Conservation (phyloP, 495 filamentous ascomycete species). For the Penicillium canescens region DNA sequence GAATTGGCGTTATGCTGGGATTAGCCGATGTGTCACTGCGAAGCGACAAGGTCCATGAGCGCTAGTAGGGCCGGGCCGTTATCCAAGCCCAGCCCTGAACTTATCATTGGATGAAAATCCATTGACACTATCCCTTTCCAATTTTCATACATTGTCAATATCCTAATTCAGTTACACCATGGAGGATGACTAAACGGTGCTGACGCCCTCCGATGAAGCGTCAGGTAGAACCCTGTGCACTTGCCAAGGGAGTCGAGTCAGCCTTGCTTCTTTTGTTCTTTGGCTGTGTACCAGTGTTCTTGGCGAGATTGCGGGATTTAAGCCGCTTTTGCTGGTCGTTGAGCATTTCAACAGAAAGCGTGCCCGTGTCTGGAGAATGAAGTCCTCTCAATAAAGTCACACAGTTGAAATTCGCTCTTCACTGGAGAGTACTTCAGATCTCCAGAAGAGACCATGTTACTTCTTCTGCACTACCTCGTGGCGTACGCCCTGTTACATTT, state of each 20-base stretch:
- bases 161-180: neutral
- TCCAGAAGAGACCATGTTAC: neutral
- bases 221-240: neutral
- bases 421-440: neutral
- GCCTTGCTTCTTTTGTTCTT: neutral
- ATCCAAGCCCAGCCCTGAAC: neutral
- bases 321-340: neutral
- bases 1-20: neutral
- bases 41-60: neutral
- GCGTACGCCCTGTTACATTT: neutral
- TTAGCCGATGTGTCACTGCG: no score
- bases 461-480: neutral
- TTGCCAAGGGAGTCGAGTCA: neutral
- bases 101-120: neutral
- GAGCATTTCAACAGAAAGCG: neutral
- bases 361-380: neutral
- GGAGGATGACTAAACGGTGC: neutral
- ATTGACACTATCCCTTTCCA: neutral
- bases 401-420: neutral
- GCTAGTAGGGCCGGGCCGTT: neutral
- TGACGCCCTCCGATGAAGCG: neutral
- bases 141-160: neutral
- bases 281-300: neutral
- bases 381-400: neutral
- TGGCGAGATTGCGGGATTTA: neutral